These are phyloP conservation scores for Ormosia semicastrata DNA, from an alignment of 306 rosid genomes.

Conservation along the genomic window DNA sequence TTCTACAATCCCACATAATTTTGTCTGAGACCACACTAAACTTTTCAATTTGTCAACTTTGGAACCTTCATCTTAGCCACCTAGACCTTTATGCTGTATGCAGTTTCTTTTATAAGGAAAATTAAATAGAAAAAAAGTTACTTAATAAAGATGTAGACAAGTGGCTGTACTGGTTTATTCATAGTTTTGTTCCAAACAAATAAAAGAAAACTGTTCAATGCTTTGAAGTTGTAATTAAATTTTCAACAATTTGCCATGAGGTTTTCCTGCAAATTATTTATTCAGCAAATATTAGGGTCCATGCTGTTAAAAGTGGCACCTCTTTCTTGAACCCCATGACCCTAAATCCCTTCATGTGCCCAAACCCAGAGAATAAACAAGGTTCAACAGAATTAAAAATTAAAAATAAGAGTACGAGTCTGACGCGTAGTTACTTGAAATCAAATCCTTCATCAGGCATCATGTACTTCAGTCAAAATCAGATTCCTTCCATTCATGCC, in stretches of 20 bases:
- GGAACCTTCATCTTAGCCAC: no score
- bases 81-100: no score
- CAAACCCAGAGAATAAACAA: background rate
- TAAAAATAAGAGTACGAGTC: no score
- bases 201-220: no score
- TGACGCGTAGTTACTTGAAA: background rate
- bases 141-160: no score
- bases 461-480: slow-evolving; percentile 40
- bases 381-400: background rate
- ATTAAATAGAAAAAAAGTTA: no score
- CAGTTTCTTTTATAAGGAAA: no score
- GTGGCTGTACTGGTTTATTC: no score
- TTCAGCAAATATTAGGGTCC: background rate
- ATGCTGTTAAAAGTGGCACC: background rate
- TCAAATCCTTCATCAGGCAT: background rate
- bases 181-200: no score
- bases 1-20: no score
- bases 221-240: background rate
- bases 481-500: slow-evolving; percentile 25
- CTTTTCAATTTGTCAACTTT: background rate
- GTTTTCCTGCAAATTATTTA: background rate
- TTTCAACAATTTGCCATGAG: background rate
- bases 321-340: background rate
- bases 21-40: background rate
- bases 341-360: background rate